Conservation (phyloP, 1,284 basidiomycete genomes). For the Peniophora sp. region DNA sequence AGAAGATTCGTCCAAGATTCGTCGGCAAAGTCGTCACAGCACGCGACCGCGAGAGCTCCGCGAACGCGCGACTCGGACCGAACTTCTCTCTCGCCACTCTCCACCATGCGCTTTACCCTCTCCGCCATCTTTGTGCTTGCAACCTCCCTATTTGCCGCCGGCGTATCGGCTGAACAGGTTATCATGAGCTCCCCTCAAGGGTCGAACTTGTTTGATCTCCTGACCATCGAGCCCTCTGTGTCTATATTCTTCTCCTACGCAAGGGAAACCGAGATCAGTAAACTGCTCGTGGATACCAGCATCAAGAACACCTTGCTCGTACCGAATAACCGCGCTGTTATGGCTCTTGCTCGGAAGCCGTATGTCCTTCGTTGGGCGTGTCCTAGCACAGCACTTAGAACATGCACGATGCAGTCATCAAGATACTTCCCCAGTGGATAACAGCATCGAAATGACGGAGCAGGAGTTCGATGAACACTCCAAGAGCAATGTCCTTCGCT, state of each 20-base stretch:
- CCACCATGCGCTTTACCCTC: not conserved
- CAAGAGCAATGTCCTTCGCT: slow-evolving; percentile 57
- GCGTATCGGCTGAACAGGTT: not conserved
- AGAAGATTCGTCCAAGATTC: no score
- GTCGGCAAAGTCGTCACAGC: no score
- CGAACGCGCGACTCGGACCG: not conserved
- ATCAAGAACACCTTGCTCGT: slow-evolving; percentile 52
- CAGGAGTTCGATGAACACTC: slow-evolving; percentile 52
- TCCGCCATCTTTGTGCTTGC: not conserved
- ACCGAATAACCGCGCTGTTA: slow-evolving; percentile 77
- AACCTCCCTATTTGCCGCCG: not conserved
- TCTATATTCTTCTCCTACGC: slow-evolving; percentile 80
- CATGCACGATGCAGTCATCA: slow-evolving; percentile 38
- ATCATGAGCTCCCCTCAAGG: slow-evolving; percentile 12
- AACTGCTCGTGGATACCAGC: slow-evolving; percentile 32
- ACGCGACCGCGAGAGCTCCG: no score
- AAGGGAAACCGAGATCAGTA: slow-evolving; percentile 55
- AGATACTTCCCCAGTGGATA: slow-evolving; percentile 33
- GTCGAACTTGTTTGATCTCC: slow-evolving; percentile 58
- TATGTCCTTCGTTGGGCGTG: slow-evolving; percentile 27
- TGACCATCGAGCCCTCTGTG: slow-evolving; percentile 62
- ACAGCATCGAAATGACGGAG: slow-evolving; percentile 47
- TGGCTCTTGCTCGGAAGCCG: slow-evolving; percentile 69
- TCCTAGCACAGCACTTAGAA: not conserved
- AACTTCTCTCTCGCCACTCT: not conserved